Evolutionary conservation across 305 asterid genomes (phyloP).

Genomic region (Coffea humblotiana): DNA sequence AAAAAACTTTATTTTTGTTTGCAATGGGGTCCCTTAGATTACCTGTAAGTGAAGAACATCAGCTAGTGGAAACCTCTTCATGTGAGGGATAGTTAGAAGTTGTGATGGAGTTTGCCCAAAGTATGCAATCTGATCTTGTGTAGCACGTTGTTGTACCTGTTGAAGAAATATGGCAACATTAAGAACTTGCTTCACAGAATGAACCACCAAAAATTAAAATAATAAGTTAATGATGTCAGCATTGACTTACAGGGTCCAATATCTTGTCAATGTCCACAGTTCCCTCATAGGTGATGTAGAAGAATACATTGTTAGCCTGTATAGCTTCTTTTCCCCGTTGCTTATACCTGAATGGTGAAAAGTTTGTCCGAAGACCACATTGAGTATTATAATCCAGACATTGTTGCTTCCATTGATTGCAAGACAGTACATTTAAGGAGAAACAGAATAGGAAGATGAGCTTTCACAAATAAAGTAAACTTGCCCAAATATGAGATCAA

Average conservation of each 20-base stretch:
- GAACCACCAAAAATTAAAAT: slow-evolving; percentile 18
- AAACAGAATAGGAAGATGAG: neutral
- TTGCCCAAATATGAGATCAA: slow-evolving; percentile 98
- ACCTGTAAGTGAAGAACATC: slow-evolving; percentile 99
- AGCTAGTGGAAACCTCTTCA: slow-evolving; percentile 74
- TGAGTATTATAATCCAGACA: slow-evolving; percentile 14
- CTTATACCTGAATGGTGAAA: slow-evolving; percentile 68
- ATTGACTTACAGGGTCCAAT: slow-evolving; percentile 73
- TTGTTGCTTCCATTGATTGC: slow-evolving; percentile 1
- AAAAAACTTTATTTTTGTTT: neutral
- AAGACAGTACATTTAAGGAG: slow-evolving; percentile 6
- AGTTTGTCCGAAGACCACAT: slow-evolving; percentile 12
- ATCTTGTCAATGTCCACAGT: slow-evolving; percentile 97
- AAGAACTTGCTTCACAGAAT: slow-evolving; percentile 5
- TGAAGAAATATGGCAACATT: slow-evolving; percentile 22
- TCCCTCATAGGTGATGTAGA: slow-evolving; percentile 97
- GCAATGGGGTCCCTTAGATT: neutral
- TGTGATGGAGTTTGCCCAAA: slow-evolving; percentile 99
- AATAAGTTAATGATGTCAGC: slow-evolving; percentile 18
- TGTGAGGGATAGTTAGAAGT: slow-evolving; percentile 90
- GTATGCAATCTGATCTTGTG: slow-evolving; percentile 99
- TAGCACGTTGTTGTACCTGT: slow-evolving; percentile 90
- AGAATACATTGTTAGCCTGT: slow-evolving; percentile 89
- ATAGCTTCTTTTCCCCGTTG: slow-evolving; percentile 99
- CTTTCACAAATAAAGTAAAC: slow-evolving; percentile 14